These are phyloP conservation scores for Chaetomium fimeti DNA, from an alignment of 495 filamentous ascomycete genomes.

Conservation along the genomic window DNA sequence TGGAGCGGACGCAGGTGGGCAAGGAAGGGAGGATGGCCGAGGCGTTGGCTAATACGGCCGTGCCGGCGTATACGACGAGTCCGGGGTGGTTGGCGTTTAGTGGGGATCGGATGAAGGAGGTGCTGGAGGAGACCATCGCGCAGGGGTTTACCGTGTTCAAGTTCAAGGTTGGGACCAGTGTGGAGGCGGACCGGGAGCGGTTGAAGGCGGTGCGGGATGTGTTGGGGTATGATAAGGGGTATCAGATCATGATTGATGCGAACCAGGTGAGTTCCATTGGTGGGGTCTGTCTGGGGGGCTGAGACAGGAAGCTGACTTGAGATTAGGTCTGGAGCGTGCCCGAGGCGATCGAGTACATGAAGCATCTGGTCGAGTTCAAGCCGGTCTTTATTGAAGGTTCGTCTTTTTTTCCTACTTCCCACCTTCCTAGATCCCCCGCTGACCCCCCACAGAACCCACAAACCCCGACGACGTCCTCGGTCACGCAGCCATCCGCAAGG, in stretches of 20 bases:
- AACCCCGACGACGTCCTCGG: slow-evolving; percentile 87
- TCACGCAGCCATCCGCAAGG: slow-evolving; percentile 77
- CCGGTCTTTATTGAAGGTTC: slow-evolving; percentile 84
- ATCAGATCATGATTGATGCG: slow-evolving; percentile 89
- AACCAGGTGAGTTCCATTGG: slow-evolving; percentile 49
- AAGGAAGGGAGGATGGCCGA: slow-evolving; percentile 67
- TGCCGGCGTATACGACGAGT: slow-evolving; percentile 88
- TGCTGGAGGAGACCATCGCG: slow-evolving; percentile 67
- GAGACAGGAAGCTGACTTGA: background rate
- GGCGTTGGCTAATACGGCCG: slow-evolving; percentile 65
- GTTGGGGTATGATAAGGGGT: slow-evolving; percentile 81
- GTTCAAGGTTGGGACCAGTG: slow-evolving; percentile 74
- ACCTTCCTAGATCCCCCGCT: background rate
- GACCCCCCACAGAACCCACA: slow-evolving; percentile 62
- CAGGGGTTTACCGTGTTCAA: slow-evolving; percentile 86
- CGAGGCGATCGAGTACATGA: slow-evolving; percentile 86
- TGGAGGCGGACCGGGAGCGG: slow-evolving; percentile 67
- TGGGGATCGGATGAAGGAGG: slow-evolving; percentile 73
- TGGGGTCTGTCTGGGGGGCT: background rate
- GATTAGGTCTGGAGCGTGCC: slow-evolving; percentile 84
- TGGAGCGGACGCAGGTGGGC: slow-evolving; percentile 58
- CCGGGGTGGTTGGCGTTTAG: slow-evolving; percentile 90
- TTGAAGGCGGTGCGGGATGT: slow-evolving; percentile 72
- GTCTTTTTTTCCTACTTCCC: background rate
- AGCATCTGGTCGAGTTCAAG: slow-evolving; percentile 74